Evolutionary conservation across 345 rosid species (phyloP), one percentile per base, ranked within the genome.

Genomic region (Rhodomyrtus tomentosa): DNA sequence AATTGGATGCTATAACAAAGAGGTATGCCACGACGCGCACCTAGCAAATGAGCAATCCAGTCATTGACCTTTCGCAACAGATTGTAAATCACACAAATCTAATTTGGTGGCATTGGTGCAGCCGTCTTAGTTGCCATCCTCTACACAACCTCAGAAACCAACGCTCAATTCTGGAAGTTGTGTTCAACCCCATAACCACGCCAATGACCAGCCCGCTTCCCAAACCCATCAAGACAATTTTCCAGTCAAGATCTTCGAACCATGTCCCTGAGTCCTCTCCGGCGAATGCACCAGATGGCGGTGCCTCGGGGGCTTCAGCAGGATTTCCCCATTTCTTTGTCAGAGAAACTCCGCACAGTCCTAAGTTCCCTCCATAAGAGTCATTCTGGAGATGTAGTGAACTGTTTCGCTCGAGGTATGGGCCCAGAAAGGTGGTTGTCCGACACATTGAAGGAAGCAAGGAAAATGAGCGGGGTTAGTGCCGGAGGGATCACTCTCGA

Each of bases 401-500:
- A 85, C 5, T 82, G 87, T 11, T 48, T 82, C 7, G 32, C 79
- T 3, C 10, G 49, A 73, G 82, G 87, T 38, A 82, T 82, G 21
- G 29, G 45, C 13, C 84, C 84, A 5, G 55, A 82, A 22, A 85
- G 81, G 11, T 82, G 40, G 8, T 82, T 85, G 50, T 82, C 22
- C 0, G 84, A 85, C 36, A 82, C 82, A 22, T 59, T 27, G 54
- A 84, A 54, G 58, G 25, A 20, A 36, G 74, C 22, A 5, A 84
- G 68, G 68, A 56, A 56, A 56, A 4, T 56, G 68, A 56, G 68
- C 3, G 11, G 68, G 16, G 68, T 22, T 22, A 89, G 42, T 21
- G 79, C 10, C 8, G 1, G 51, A 76, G 90, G 86, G 21, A 89
- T 89, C 29, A 59, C 29, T 16, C 91, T 81, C 0, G 83, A 84